Conservation (phyloP, 306 rosid genomes). For the Acmispon strigosus region DNA sequence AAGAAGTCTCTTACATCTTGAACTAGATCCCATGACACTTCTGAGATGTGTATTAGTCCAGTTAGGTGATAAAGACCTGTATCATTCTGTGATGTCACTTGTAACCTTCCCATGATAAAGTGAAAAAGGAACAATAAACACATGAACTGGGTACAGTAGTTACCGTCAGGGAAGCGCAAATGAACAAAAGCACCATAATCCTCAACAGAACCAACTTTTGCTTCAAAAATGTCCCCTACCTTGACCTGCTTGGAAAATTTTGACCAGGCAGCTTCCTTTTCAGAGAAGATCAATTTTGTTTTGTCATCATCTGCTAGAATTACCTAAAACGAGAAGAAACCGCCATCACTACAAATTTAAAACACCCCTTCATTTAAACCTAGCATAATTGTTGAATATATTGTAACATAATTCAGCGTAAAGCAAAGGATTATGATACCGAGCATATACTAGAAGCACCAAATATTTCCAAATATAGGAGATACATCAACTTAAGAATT, state of each 20-base stretch:
- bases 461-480: background rate
- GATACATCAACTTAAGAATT: background rate
- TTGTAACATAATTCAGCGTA: background rate
- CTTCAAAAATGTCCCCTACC: conserved; percentile 71
- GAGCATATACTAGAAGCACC: background rate
- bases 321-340: conserved; percentile 51
- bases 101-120: conserved; percentile 17
- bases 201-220: conserved; percentile 63
- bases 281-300: conserved; percentile 66
- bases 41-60: conserved; percentile 85
- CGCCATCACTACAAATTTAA: conserved; percentile 16
- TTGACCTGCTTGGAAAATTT: conserved; percentile 56
- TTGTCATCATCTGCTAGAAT: conserved; percentile 73
- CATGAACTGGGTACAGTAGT: background rate
- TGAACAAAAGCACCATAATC: conserved; percentile 90
- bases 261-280: conserved; percentile 80
- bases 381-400: background rate
- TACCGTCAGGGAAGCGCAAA: conserved; percentile 80
- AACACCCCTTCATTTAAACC: conserved; percentile 2
- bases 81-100: conserved; percentile 40
- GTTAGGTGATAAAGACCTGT: conserved; percentile 88
- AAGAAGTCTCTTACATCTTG: conserved; percentile 80
- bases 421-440: background rate
- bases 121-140: background rate
- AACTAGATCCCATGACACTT: conserved; percentile 96